These are phyloP conservation scores for Stenogyne calaminthoides DNA, from an alignment of 305 asterid genomes.

Conservation along the genomic window DNA sequence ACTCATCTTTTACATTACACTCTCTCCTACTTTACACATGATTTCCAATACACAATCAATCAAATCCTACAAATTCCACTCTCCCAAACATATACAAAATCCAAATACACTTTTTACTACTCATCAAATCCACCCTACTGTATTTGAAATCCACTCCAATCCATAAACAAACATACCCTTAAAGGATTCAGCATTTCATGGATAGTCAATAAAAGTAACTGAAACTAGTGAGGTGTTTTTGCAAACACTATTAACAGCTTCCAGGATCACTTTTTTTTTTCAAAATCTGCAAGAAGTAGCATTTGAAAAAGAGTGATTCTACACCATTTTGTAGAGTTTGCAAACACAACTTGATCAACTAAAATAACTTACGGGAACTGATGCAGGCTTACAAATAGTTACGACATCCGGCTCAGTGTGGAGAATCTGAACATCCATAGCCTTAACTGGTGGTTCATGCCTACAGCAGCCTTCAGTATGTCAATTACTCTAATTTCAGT, in stretches of 20 bases:
- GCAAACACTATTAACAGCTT: background rate
- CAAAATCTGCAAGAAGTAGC: background rate
- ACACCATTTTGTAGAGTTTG: background rate
- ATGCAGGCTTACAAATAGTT: conserved; percentile 91
- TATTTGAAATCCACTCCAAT: too few relatives aligned
- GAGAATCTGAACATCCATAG: conserved; percentile 75
- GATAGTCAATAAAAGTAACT: background rate
- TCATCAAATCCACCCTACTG: too few relatives aligned
- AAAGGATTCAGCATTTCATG: conserved; percentile 1
- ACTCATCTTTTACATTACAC: too few relatives aligned
- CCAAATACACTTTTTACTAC: too few relatives aligned
- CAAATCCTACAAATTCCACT: too few relatives aligned
- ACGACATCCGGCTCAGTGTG: conserved; percentile 72
- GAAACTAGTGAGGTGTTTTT: background rate
- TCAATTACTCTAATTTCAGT: conserved; percentile 42
- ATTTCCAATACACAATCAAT: too few relatives aligned
- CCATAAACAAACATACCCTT: background rate
- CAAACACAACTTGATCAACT: conserved; percentile 12
- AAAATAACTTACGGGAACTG: conserved; percentile 81
- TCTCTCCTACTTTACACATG: too few relatives aligned
- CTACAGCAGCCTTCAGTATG: conserved; percentile 68
- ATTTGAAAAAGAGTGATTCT: background rate
- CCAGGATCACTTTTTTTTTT: background rate
- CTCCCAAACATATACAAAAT: too few relatives aligned
- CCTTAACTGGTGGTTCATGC: conserved; percentile 99